phyloP scores from a whole-genome alignment of 192 early-diverging fungal genomes.

The Linderina pennispora region DNA sequence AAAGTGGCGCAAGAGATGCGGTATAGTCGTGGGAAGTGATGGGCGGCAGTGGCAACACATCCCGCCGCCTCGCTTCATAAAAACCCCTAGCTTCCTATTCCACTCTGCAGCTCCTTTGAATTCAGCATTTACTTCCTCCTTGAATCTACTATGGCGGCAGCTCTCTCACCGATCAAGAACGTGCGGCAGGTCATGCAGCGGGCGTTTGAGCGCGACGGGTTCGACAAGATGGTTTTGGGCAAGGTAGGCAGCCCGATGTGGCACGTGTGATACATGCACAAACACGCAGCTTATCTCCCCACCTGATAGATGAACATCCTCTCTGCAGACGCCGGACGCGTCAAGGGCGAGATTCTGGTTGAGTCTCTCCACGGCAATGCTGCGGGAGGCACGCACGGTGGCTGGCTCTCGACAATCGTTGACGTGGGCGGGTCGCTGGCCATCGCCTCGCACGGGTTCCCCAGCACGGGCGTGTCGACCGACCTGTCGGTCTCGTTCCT shows the following conservation, averaged over 20 bases:
- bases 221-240: conserved; percentile 27
- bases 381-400: conserved; percentile 44
- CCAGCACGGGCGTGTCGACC: conserved; percentile 39
- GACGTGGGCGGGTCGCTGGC: conserved; percentile 47
- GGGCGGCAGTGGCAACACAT: no score
- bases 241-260: conserved; percentile 9
- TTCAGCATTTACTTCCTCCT: no score
- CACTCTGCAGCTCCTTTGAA: no score
- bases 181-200: conserved; percentile 9
- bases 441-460: conserved; percentile 34
- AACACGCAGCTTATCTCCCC: no score
- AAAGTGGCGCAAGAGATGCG: no score
- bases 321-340: conserved; percentile 27
- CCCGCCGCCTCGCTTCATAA: no score
- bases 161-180: conserved; percentile 3
- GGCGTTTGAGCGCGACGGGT: conserved; percentile 10
- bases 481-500: conserved; percentile 47
- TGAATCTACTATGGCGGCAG: no score
- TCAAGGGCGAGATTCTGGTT: conserved; percentile 26
- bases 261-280: not conserved
- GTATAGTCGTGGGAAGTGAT: no score
- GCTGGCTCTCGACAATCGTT: conserved; percentile 47
- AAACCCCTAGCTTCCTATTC: no score
- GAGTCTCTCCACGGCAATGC: conserved; percentile 22
- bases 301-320: conserved; percentile 36